Conservation (phyloP, 331 rosid genomes). For the Arachis monticola region DNA sequence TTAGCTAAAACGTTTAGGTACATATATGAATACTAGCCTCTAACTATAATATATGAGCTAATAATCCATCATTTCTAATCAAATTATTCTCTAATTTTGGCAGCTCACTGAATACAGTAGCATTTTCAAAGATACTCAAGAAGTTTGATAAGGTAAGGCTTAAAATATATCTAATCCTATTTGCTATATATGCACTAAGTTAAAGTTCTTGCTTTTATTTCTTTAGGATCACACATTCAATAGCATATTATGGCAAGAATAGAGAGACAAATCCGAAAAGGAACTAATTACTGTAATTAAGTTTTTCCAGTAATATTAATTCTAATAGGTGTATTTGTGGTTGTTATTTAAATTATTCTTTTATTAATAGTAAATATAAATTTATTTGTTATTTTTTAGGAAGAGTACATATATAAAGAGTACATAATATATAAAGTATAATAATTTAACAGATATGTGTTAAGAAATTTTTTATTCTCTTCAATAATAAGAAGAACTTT, state of each 20-base stretch:
- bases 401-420: no score
- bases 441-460: no score
- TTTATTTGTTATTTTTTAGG: no score
- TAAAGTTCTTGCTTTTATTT: not conserved
- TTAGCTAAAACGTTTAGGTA: no score
- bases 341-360: no score
- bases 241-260: slow-evolving; percentile 1
- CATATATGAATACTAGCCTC: no score
- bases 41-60: not conserved
- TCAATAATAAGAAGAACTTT: no score
- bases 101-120: slow-evolving; percentile 85
- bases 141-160: slow-evolving; percentile 88
- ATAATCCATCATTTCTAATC: slow-evolving; percentile 29
- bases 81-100: slow-evolving; percentile 36
- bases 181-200: slow-evolving; percentile 12
- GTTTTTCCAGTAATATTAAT: not conserved
- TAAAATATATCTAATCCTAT: not conserved
- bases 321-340: not conserved
- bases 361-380: no score
- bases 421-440: no score
- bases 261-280: slow-evolving; percentile 20
- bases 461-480: no score
- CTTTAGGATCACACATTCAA: not conserved
- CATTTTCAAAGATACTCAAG: slow-evolving; percentile 83
- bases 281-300: not conserved